Base-by-base conservation (phyloP, 1,284 basidiomycete genomes). In the Porodaedalea pini region DNA sequence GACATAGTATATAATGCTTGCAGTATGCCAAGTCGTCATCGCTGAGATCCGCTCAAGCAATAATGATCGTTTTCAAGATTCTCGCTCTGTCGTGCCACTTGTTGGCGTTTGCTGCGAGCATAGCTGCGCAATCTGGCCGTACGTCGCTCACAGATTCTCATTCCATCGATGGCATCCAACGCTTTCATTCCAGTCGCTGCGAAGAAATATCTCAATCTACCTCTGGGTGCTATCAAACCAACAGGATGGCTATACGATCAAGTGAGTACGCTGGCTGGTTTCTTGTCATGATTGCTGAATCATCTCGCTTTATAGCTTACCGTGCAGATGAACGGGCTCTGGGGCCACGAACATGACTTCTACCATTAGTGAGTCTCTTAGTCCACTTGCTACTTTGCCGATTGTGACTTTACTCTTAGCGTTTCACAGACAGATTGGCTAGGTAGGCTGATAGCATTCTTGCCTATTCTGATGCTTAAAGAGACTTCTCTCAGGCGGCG, bases 291-390 rank as follows among this genome's bases (percentile, higher is more conserved):
- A 48, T 19, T 13, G 36, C 27, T 62, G 27, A 58, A 27, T 8
- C 13, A n/a, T 25, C 36, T 32, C 21, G 25, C 17, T 54, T 47
- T 23, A 17, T 57, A 80, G 77, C 69, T 81, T 17, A 66, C 71
- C n/a, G 76, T 82, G 25, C 80, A 82, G 59, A 78, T 72, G 2
- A 77, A 79, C 63, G 80, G 80, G 4, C 67, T 82, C 1, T 79
- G 79, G 1, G 80, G 80, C 0, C 78, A 81, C 62, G 74, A 80
- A 63, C 78, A 79, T 57, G 78, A 81, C 48, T 82, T 82, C 63
- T 82, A 81, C 62, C 67, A 77, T 62, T 81, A 79, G 79, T 80
- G 55, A 36, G 74, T 60, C 15, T 31, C 7, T 21, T 45, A 11
- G 21, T 2, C 11, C 55, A 13, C 45, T 19, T 43, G 2, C n/a